phyloP scores from a whole-genome alignment of 2,329 filamentous ascomycete species.

The Parasarocladium wereldwijsianum region DNA sequence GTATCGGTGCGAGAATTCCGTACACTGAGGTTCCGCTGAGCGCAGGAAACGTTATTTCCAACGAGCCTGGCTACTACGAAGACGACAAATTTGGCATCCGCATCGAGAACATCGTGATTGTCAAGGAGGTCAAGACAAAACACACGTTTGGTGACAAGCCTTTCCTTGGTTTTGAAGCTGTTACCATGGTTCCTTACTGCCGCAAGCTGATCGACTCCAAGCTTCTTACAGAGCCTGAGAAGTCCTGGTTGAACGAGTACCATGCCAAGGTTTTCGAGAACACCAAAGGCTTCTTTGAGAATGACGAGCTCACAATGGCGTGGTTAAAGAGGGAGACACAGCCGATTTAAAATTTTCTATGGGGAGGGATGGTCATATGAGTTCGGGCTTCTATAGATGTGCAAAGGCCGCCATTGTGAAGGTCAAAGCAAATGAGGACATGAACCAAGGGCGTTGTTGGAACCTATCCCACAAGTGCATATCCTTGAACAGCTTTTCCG shows the following conservation, averaged over 20 bases:
- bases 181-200: conserved; percentile 94
- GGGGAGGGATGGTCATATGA: conserved; percentile 10
- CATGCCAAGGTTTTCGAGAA: conserved; percentile 70
- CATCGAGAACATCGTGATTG: conserved; percentile 92
- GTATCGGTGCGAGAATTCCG: conserved; percentile 82
- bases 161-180: conserved; percentile 89
- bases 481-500: conserved; percentile 20
- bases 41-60: conserved; percentile 88
- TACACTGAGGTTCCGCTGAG: conserved; percentile 83
- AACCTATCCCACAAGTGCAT: conserved; percentile 32
- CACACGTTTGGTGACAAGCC: conserved; percentile 87
- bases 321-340: conserved; percentile 86
- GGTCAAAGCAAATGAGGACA: conserved; percentile 55
- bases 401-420: conserved; percentile 48
- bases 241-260: conserved; percentile 76
- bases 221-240: conserved; percentile 60
- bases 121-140: conserved; percentile 73
- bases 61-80: conserved; percentile 95
- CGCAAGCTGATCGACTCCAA: conserved; percentile 66
- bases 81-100: conserved; percentile 89
- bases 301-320: conserved; percentile 53
- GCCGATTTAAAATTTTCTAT: conserved; percentile 27
- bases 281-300: conserved; percentile 61
- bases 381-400: conserved; percentile 23
- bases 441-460: conserved; percentile 46